Percentiles rank a stretch among this genome's conserved stretches.
Conservation (phyloP, 495 filamentous ascomycete species). For the Jackrogersella minutella region DNA sequence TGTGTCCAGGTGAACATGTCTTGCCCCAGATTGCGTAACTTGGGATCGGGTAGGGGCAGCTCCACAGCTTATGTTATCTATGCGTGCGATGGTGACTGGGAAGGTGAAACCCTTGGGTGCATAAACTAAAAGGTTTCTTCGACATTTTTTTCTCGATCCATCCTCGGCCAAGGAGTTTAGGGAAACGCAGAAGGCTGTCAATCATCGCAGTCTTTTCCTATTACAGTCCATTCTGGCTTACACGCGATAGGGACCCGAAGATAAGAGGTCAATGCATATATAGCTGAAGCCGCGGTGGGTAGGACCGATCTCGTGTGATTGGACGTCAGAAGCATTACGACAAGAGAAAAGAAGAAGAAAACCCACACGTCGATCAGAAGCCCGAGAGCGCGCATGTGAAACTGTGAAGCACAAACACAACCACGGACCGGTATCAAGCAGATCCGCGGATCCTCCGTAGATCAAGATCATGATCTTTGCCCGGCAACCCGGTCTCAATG, state of each 20-base stretch:
- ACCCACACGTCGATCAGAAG: constrained; percentile 6
- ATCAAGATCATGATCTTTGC: constrained; percentile 18
- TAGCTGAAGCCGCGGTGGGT: background rate
- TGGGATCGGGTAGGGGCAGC: background rate
- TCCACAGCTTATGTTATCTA: background rate
- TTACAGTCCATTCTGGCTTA: too few species aligned
- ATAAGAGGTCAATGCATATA: constrained; percentile 4
- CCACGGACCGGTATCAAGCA: constrained; percentile 34
- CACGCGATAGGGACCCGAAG: background rate
- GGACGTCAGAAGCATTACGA: background rate
- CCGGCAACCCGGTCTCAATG: constrained; percentile 1
- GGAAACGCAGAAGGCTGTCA: background rate
- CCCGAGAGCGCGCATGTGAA: constrained; percentile 23
- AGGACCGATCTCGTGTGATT: background rate
- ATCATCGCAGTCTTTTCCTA: background rate
- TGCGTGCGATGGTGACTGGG: background rate
- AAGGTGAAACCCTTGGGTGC: background rate
- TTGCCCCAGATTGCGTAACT: background rate
- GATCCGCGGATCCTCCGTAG: constrained; percentile 30
- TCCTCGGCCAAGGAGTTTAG: background rate
- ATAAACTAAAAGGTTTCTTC: too few species aligned
- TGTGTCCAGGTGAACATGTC: background rate
- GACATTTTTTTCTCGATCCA: background rate
- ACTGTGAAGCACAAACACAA: constrained; percentile 22
- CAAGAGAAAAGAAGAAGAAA: too few species aligned